A percentile compares a stretch with the other conserved stretches of the same genome.
Conservation (phyloP, 1,284 basidiomycete genomes). For the Coriolopsis trogii region DNA sequence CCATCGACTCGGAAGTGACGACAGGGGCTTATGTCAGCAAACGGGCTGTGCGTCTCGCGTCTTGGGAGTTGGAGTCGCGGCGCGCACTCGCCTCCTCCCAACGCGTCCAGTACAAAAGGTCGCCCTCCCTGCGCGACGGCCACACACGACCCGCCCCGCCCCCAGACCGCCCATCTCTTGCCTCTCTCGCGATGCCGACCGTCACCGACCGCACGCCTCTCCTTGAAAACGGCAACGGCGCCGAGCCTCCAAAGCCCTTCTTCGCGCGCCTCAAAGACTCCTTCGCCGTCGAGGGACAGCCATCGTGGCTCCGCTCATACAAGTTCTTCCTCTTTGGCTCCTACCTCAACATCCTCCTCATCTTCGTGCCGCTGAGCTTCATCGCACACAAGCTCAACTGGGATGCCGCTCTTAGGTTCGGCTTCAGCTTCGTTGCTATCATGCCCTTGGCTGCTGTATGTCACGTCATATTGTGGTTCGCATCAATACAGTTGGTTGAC, state of each 20-base stretch:
- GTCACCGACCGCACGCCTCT: constrained; percentile 43
- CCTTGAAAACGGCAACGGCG: constrained; percentile 43
- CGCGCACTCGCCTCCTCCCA: no score
- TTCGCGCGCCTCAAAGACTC: constrained; percentile 43
- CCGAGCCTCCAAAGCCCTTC: constrained; percentile 34
- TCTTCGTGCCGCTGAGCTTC: constrained; percentile 56
- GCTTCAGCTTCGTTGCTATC: constrained; percentile 85
- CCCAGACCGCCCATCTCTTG: neutral
- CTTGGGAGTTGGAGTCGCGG: no score
- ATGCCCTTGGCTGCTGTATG: constrained; percentile 82
- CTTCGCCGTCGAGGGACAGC: constrained; percentile 61
- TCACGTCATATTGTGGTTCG: constrained; percentile 11
- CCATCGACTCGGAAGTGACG: no score
- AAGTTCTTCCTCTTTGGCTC: constrained; percentile 70
- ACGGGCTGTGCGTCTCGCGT: no score
- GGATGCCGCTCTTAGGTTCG: constrained; percentile 85
- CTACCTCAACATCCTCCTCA: constrained; percentile 78
- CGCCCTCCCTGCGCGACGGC: no score
- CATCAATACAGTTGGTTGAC: no score
- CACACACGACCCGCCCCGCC: no score
- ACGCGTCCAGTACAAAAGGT: no score
- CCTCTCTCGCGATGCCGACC: constrained; percentile 24
- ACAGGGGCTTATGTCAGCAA: no score
- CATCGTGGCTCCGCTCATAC: constrained; percentile 63
- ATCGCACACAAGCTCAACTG: constrained; percentile 65